These are phyloP conservation scores for Dipodascus geniculatus DNA, from an alignment of 805 yeast genomes.

Conservation along the genomic window DNA sequence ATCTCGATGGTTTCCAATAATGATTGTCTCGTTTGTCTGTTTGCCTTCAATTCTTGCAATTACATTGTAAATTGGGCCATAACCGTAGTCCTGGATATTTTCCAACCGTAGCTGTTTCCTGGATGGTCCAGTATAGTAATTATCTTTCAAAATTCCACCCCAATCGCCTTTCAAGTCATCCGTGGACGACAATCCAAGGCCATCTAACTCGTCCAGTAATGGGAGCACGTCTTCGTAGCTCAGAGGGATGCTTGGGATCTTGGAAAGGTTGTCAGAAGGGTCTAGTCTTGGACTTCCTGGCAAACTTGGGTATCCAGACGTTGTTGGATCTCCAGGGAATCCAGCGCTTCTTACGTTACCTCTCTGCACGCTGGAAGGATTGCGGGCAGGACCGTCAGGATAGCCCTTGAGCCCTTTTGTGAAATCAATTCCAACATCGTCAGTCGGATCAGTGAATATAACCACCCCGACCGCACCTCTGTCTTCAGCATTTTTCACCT, in stretches of 20 bases:
- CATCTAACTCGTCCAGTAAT: slow-evolving; percentile 44
- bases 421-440: slow-evolving; percentile 35
- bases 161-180: slow-evolving; percentile 33
- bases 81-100: slow-evolving; percentile 49
- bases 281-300: slow-evolving; percentile 37
- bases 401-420: slow-evolving; percentile 51
- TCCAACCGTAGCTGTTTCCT: slow-evolving; percentile 38
- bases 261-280: slow-evolving; percentile 44
- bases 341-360: slow-evolving; percentile 58
- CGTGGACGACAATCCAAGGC: slow-evolving; percentile 35
- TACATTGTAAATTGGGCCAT: slow-evolving; percentile 52
- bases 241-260: slow-evolving; percentile 61
- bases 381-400: slow-evolving; percentile 68
- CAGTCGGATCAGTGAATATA: slow-evolving; percentile 60
- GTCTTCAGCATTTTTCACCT: slow-evolving; percentile 69
- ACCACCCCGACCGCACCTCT: slow-evolving; percentile 56
- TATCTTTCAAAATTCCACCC: slow-evolving; percentile 32
- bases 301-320: slow-evolving; percentile 54
- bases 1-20: slow-evolving; percentile 69
- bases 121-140: slow-evolving; percentile 44
- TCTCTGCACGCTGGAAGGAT: slow-evolving; percentile 65
- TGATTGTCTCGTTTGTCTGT: slow-evolving; percentile 38
- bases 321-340: slow-evolving; percentile 69
- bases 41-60: slow-evolving; percentile 48
- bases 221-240: slow-evolving; percentile 53